Evolutionary conservation across 192 early-diverging fungal species (phyloP).

Genomic region (Backusella tarrabulga): DNA sequence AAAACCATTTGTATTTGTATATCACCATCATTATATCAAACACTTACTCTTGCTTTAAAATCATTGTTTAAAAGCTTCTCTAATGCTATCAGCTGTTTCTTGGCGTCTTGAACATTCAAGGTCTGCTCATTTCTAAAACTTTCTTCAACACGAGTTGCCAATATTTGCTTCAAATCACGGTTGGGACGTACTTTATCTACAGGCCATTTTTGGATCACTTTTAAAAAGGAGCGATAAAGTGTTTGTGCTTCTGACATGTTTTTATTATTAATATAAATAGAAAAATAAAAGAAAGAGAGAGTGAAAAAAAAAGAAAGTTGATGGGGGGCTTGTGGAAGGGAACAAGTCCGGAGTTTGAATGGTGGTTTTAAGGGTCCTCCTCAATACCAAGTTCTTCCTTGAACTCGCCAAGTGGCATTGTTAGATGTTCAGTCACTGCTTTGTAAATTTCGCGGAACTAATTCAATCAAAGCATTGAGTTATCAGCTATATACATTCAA

Average conservation of each 20-base stretch:
- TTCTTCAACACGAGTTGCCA: conserved; percentile 49
- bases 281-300: too few relatives aligned
- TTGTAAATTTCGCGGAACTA: conserved; percentile 7
- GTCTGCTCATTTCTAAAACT: conserved; percentile 39
- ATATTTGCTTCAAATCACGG: conserved; percentile 62
- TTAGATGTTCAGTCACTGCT: conserved; percentile 2
- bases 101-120: conserved; percentile 37
- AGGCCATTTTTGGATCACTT: conserved; percentile 61
- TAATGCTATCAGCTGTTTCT: conserved; percentile 45
- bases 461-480: background rate
- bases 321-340: background rate
- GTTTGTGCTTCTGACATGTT: conserved; percentile 21
- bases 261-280: background rate
- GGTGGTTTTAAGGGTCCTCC: background rate
- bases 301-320: background rate
- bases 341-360: background rate
- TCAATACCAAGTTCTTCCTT: conserved; percentile 17
- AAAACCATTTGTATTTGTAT: too few relatives aligned
- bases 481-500: too few relatives aligned
- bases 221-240: conserved; percentile 59
- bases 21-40: background rate
- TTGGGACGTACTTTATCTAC: conserved; percentile 67
- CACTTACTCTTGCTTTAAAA: conserved; percentile 50
- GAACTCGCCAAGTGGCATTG: background rate
- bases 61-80: conserved; percentile 45